phyloP scores from a whole-genome alignment of 2,329 filamentous ascomycete species.

The Nectriaceae sp. region DNA sequence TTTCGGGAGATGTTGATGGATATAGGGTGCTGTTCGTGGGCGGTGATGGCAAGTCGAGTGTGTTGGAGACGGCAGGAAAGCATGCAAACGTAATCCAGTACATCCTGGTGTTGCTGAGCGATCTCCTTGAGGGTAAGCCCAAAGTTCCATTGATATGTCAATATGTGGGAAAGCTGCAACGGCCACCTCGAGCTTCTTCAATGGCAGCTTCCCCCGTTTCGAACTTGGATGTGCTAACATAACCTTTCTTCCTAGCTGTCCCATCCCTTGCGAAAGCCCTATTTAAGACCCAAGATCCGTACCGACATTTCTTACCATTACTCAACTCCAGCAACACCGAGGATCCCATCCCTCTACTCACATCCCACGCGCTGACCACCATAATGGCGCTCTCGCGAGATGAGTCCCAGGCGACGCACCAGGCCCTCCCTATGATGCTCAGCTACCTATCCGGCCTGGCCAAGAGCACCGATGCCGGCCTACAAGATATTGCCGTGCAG shows the following conservation, averaged over 20 bases:
- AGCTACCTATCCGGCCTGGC: constrained; percentile 82
- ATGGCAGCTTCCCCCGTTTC: constrained; percentile 8
- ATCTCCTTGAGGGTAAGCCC: constrained; percentile 78
- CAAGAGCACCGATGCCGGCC: constrained; percentile 81
- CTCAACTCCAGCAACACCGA: constrained; percentile 75
- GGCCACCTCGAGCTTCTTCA: constrained; percentile 2
- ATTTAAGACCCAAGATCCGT: constrained; percentile 74
- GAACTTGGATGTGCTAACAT: constrained; percentile 17
- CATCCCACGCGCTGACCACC: constrained; percentile 81
- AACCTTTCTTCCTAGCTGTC: constrained; percentile 60
- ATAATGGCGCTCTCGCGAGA: constrained; percentile 72
- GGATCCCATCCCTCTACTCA: constrained; percentile 85
- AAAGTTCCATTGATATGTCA: constrained; percentile 3
- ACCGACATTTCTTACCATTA: constrained; percentile 81
- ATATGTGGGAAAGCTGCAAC: constrained; percentile 2
- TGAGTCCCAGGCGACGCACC: constrained; percentile 65
- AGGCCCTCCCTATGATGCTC: constrained; percentile 80
- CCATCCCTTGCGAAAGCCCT: constrained; percentile 77
- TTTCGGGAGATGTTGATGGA: constrained; percentile 77
- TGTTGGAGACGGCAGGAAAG: constrained; percentile 83
- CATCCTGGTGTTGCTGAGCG: constrained; percentile 83
- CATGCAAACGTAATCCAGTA: constrained; percentile 92
- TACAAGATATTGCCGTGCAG: constrained; percentile 95
- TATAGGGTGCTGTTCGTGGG: constrained; percentile 84
- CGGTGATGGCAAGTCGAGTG: constrained; percentile 65